phyloP scores from a whole-genome alignment of 2,329 filamentous ascomycete genomes.

The Calonectria hongkongensis region DNA sequence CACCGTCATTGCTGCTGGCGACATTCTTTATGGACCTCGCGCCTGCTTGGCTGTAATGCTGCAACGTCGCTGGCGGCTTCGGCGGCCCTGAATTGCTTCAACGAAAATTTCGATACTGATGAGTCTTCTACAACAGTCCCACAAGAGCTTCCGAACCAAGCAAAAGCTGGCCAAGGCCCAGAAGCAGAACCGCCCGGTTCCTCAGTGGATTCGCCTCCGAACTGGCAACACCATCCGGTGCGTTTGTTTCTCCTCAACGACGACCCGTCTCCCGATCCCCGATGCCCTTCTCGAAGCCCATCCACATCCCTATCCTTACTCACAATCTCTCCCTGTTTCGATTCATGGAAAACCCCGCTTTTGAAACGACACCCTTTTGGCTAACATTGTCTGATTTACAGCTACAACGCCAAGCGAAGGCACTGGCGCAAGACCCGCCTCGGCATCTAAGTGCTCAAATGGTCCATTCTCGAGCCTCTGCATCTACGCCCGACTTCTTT shows the following conservation, averaged over 20 bases:
- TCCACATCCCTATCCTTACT: constrained; percentile 8
- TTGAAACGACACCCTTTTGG: constrained; percentile 10
- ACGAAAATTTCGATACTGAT: constrained; percentile 51
- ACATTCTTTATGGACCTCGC: constrained; percentile 37
- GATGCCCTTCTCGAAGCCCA: constrained; percentile 21
- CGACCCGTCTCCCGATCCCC: neutral
- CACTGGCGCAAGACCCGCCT: constrained; percentile 99
- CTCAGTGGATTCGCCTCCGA: constrained; percentile 99
- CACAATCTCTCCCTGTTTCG: neutral
- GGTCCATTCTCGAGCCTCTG: constrained; percentile 56
- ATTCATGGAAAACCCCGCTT: neutral
- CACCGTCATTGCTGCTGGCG: constrained; percentile 37
- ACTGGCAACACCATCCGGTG: constrained; percentile 99
- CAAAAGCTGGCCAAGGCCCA: constrained; percentile 99
- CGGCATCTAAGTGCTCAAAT: constrained; percentile 85
- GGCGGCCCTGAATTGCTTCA: constrained; percentile 16
- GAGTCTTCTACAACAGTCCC: constrained; percentile 78
- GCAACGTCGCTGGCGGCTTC: constrained; percentile 30
- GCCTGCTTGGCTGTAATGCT: neutral
- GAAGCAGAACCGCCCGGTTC: constrained; percentile 99
- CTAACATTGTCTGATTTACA: constrained; percentile 64
- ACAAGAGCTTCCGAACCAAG: constrained; percentile 99
- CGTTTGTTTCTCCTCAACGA: constrained; percentile 62
- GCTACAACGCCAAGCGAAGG: constrained; percentile 99
- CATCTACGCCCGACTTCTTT: constrained; percentile 52